Evolutionary conservation across 2,329 filamentous ascomycete species (phyloP).

Genomic region (Fusarium agapanthi): DNA sequence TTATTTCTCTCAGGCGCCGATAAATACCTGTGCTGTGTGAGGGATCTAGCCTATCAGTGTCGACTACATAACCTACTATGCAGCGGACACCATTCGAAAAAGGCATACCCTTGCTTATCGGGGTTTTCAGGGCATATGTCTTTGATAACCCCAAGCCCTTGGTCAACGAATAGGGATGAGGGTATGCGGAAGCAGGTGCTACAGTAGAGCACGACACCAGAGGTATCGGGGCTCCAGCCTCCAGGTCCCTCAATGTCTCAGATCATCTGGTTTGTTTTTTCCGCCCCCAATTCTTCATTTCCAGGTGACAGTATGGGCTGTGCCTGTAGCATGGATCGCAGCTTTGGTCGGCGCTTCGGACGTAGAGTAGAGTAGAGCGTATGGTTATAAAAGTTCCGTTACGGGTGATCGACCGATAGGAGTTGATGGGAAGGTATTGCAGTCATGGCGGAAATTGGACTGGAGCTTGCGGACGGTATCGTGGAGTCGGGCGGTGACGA

Average conservation of each 20-base stretch:
- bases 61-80: conserved; percentile 8
- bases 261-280: conserved; percentile 4
- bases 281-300: not conserved
- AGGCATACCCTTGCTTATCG: conserved; percentile 23
- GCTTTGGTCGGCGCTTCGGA: not conserved
- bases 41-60: not conserved
- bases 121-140: conserved; percentile 8
- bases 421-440: not conserved
- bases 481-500: conserved; percentile 20
- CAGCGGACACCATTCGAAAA: conserved; percentile 15
- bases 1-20: conserved; percentile 1
- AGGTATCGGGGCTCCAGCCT: not conserved
- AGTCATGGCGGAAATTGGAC: conserved; percentile 16
- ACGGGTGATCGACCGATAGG: not conserved
- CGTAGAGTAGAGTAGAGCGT: not conserved
- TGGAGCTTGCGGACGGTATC: conserved; percentile 20
- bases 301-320: not conserved
- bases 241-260: conserved; percentile 15
- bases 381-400: not conserved
- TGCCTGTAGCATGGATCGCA: not conserved
- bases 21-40: not conserved
- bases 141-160: conserved; percentile 10
- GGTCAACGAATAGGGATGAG: conserved; percentile 24
- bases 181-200: conserved; percentile 27
- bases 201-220: conserved; percentile 19